Evolutionary conservation across 441 rosid species (phyloP).

Genomic region (Pelargonium fulgidum): DNA sequence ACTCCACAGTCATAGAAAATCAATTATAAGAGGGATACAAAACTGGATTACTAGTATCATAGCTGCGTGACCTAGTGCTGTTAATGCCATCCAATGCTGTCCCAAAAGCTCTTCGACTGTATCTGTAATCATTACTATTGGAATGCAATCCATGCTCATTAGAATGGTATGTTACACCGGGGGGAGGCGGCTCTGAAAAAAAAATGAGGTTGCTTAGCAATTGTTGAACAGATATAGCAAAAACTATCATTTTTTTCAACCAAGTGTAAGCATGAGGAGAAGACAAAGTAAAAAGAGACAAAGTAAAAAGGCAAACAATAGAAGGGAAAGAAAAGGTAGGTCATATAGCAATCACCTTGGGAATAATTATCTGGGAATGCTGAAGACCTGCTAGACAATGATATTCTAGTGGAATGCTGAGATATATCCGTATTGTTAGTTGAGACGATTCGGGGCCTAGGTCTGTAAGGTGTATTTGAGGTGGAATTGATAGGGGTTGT

Average conservation of each 20-base stretch:
- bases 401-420: slow-evolving; percentile 32
- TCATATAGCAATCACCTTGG: slow-evolving; percentile 34
- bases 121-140: slow-evolving; percentile 42
- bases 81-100: slow-evolving; percentile 42
- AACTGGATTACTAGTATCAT: slow-evolving; percentile 33
- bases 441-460: slow-evolving; percentile 30
- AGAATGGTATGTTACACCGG: slow-evolving; percentile 42
- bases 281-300: slow-evolving; percentile 1
- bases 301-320: slow-evolving; percentile 11
- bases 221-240: slow-evolving; percentile 5
- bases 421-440: slow-evolving; percentile 29
- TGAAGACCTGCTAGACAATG: slow-evolving; percentile 32
- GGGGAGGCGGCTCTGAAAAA: slow-evolving; percentile 41
- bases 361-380: slow-evolving; percentile 34
- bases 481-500: slow-evolving; percentile 18
- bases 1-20: slow-evolving; percentile 14
- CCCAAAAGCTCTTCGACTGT: slow-evolving; percentile 55
- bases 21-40: slow-evolving; percentile 28
- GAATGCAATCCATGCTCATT: slow-evolving; percentile 46
- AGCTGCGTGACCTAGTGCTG: slow-evolving; percentile 50
- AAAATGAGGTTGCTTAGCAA: slow-evolving; percentile 23
- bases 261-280: too few relatives aligned
- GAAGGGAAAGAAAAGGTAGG: not conserved
- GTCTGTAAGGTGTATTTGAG: slow-evolving; percentile 28
- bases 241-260: not conserved